These are phyloP conservation scores for Penicillium concentricum DNA, from an alignment of 2,329 filamentous ascomycete species.

Conservation along the genomic window DNA sequence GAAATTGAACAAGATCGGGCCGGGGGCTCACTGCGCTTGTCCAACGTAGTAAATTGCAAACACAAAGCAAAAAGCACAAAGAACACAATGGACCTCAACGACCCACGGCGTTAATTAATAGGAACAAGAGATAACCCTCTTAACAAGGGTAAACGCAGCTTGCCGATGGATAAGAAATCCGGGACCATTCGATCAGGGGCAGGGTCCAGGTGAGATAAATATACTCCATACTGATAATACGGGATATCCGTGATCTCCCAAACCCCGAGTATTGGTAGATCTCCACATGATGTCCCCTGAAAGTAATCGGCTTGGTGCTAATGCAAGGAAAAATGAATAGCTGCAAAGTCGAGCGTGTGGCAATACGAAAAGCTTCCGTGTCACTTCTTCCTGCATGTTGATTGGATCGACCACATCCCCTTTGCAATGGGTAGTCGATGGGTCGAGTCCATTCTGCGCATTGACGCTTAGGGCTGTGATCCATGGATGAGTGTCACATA, in stretches of 20 bases:
- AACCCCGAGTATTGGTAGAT: slow-evolving; percentile 6
- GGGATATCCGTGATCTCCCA: slow-evolving; percentile 3
- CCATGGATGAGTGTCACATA: slow-evolving; percentile 1
- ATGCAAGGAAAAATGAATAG: slow-evolving; percentile 26
- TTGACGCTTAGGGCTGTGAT: slow-evolving; percentile 12
- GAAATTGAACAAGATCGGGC: neutral
- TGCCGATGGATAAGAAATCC: slow-evolving; percentile 14
- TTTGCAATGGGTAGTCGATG: slow-evolving; percentile 3
- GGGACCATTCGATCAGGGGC: neutral
- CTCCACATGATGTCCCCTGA: slow-evolving; percentile 13
- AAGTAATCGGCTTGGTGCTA: slow-evolving; percentile 7
- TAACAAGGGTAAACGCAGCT: neutral
- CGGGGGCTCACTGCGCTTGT: neutral
- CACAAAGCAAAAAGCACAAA: neutral
- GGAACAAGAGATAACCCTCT: neutral
- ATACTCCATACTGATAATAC: neutral
- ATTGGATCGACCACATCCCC: slow-evolving; percentile 10
- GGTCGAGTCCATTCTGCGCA: slow-evolving; percentile 11
- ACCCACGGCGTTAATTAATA: neutral
- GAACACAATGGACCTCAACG: neutral
- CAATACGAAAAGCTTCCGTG: slow-evolving; percentile 19
- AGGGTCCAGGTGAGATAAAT: slow-evolving; percentile 3
- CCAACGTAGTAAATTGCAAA: neutral
- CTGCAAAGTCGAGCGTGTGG: slow-evolving; percentile 19
- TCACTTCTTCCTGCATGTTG: slow-evolving; percentile 12